Base-by-base conservation (phyloP, 75 land plant species). In the Larix kaempferi region DNA sequence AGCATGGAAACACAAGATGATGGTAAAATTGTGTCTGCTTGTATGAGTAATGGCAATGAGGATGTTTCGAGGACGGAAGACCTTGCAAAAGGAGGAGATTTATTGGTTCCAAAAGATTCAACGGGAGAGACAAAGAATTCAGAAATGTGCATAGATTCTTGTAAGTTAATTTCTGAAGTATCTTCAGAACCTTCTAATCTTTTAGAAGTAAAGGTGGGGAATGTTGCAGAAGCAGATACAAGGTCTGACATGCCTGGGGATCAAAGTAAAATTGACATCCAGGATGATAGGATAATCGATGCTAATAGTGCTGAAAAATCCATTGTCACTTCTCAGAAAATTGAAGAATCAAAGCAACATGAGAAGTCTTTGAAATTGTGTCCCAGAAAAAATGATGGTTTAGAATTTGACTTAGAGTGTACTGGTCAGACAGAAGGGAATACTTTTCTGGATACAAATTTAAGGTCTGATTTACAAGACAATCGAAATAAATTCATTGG, bases 341-440 rank as follows among this genome's bases (percentile, higher is more conserved):
- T n/a, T 39, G 54, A 49, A 11, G 44, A 39, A 8, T 33, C 41
- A 65, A 69, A 69, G 52, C 23, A 69, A 69, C 23, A 41, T 69
- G 73, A n/a, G 3, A 39, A 67, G 16, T 67, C 71, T 35, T 37
- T 37, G 19, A 8, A 35, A 1, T 41, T 37, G 41, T n/a, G 44
- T 4, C 44, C 6, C 22, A 37, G 17, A 67, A 66, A 39, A 39
- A 39, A 39, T 6, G 44, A 69, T n/a, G 33, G 49, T 69, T 69
- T 41, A 12, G 39, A 69, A 37, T 69, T 69, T 69, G 11, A 14
- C 25, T 41, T n/a, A 69, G 54, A 69, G n/a, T 5, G 52, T 39
- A 39, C 25, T 69, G n/a, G 52, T 69, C 52, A n/a, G 22, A n/a
- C 23, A 39, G 73, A 66, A 66, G 71, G n/a, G n/a, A 69, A 69